Evolutionary conservation across 352 stramenopile genomes (phyloP), one percentile per base, ranked within the genome.

Genomic region (Aphanomyces stellatus): DNA sequence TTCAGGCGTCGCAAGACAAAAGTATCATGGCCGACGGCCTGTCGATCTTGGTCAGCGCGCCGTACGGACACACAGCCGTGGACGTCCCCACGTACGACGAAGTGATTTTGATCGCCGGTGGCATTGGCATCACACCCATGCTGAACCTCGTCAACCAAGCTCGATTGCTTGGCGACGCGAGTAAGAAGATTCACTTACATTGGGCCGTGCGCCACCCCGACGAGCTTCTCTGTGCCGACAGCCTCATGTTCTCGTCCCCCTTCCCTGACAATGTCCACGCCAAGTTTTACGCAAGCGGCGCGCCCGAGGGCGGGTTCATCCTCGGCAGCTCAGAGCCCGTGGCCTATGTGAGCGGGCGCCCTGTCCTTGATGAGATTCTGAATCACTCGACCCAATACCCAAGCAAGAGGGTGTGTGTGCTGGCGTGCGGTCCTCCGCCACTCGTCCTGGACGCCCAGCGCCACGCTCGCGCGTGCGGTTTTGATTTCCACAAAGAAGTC

Each of bases 401-500:
- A 40, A 34, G 41, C 31, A 27, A 51, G 15, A 53, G 66, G 13
- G 82, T 91, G 57, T 80, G 81, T 7, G 82, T 93, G 49, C 62
- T 93, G 40, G 82, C 79, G 15, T 91, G 85, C 51, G 85, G 85
- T 0, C 85, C 85, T 19, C 81, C 81, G 3, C 86, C 80, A 31
- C 84, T 93, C 74, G 80, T 76, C 5, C 76, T 81, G 10, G 80
- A 88, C 55, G 82, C 81, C 0, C 85, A 93, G 65, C 34, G 69
- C n/a, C 73, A 91, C 1, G 79, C 85, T 15, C 77, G 78, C 35
- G 72, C 69, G 53, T 85, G 79, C 53, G 74, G 74, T 59, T 91
- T 89, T 62, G 80, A 88, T 57, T 91, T 93, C 69, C 85, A 93
- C 72, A 91, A 90, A 65, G 85, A 93, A 63, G 75, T 90, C 30